Conservation (phyloP, 164 flowering plant species). For the Stephania cephalantha region DNA sequence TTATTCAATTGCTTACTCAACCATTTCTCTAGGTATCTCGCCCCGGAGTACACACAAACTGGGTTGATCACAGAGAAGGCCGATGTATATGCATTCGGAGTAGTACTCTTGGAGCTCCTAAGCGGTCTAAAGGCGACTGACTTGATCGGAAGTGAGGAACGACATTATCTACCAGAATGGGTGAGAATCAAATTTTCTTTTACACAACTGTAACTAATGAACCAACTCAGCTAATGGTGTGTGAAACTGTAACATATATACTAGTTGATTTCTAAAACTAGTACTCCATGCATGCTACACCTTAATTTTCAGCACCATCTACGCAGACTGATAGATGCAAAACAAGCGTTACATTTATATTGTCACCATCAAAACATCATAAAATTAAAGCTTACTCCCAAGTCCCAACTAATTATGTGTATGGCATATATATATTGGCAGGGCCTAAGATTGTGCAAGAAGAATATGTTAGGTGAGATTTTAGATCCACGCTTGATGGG, state of each 20-base stretch:
- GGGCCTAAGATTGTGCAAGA: conserved; percentile 24
- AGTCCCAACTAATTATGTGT: neutral
- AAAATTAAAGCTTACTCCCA: neutral
- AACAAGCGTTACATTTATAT: no score
- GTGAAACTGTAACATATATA: no score
- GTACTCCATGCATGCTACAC: no score
- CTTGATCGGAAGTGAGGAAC: conserved; percentile 18
- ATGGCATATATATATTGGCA: conserved; percentile 5
- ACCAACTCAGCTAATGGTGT: no score
- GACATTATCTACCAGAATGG: conserved; percentile 30
- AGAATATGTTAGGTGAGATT: conserved; percentile 17
- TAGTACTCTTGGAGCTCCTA: conserved; percentile 34
- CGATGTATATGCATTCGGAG: conserved; percentile 41
- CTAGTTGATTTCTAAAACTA: no score
- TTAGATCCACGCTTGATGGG: conserved; percentile 26
- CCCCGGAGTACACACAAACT: conserved; percentile 37
- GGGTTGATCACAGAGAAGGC: conserved; percentile 39
- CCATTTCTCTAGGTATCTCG: conserved; percentile 27
- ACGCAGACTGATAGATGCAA: no score
- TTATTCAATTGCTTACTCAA: neutral
- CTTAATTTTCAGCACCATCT: no score
- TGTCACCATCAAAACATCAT: neutral
- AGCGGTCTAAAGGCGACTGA: conserved; percentile 30
- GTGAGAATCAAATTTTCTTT: conserved; percentile 10
- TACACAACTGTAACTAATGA: neutral